Percentiles rank a stretch among this genome's conserved stretches.
Conservation (phyloP, 208 protist species). For the Naegleria gruberi region DNA sequence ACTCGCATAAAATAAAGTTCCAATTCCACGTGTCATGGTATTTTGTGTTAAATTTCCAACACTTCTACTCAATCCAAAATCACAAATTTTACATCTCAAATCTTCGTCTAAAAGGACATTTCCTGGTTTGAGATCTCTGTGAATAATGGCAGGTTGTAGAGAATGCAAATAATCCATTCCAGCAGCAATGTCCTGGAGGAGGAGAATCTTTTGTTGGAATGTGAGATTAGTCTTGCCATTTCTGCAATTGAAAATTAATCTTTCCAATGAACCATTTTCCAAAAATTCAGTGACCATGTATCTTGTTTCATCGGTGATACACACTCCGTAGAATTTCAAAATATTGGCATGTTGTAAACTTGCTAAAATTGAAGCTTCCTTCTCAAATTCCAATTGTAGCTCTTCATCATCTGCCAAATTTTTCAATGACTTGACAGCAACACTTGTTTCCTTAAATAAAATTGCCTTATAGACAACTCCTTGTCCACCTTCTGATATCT, state of each 20-base stretch:
- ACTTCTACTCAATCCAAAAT: background rate
- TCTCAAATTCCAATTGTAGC: too few species aligned
- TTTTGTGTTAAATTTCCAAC: background rate
- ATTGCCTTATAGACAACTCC: background rate
- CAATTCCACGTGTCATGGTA: background rate
- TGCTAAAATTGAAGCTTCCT: background rate
- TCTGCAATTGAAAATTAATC: background rate
- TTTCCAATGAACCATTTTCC: background rate
- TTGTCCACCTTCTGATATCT: background rate
- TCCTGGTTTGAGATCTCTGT: constrained; percentile 11
- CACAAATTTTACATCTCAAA: background rate
- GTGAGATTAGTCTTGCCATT: background rate
- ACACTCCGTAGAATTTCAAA: background rate
- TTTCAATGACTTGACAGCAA: background rate
- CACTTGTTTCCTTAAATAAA: background rate
- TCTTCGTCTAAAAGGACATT: background rate
- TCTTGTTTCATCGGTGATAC: background rate
- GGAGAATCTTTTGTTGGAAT: background rate
- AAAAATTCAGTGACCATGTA: background rate
- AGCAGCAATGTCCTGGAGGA: background rate
- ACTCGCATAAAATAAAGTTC: background rate
- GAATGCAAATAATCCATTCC: background rate
- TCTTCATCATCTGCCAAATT: background rate
- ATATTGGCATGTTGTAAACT: background rate
- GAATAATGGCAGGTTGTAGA: background rate